phyloP scores from a whole-genome alignment of 2,329 filamentous ascomycete genomes.

The Colletotrichum scovillei region DNA sequence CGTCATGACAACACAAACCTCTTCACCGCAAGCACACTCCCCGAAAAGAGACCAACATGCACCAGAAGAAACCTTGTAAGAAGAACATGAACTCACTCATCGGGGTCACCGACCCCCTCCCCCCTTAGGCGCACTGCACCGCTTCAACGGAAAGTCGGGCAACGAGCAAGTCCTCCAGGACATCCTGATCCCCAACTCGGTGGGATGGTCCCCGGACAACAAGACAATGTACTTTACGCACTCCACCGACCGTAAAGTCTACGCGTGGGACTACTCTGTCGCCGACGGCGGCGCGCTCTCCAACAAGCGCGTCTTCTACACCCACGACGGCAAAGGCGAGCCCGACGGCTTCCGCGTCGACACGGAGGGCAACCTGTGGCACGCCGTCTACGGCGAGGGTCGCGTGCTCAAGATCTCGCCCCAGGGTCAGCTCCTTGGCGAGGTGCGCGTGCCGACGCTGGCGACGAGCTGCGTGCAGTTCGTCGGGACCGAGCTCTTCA shows the following conservation, averaged over 20 bases:
- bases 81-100: not conserved
- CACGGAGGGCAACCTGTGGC: constrained; percentile 87
- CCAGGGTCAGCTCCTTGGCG: constrained; percentile 76
- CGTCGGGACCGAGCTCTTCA: constrained; percentile 78
- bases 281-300: constrained; percentile 72
- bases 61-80: constrained; percentile 6
- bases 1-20: not conserved
- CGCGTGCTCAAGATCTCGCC: constrained; percentile 81
- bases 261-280: constrained; percentile 78
- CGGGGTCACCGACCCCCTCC: constrained; percentile 9
- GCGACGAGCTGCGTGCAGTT: constrained; percentile 87
- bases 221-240: constrained; percentile 87
- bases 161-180: constrained; percentile 69
- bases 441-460: constrained; percentile 80
- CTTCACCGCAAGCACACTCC: not conserved
- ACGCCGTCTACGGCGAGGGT: constrained; percentile 83
- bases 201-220: constrained; percentile 81
- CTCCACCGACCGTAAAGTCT: constrained; percentile 77
- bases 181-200: constrained; percentile 85
- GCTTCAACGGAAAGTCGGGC: constrained; percentile 72
- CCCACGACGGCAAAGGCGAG: constrained; percentile 71
- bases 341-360: constrained; percentile 91
- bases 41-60: not conserved
- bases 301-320: constrained; percentile 79
- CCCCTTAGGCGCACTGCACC: constrained; percentile 74